A percentile compares a stretch with the other conserved stretches of the same genome.
These are phyloP conservation scores for Boletellus sp. DNA, from an alignment of 768 basidiomycete species.

Conservation along the genomic window DNA sequence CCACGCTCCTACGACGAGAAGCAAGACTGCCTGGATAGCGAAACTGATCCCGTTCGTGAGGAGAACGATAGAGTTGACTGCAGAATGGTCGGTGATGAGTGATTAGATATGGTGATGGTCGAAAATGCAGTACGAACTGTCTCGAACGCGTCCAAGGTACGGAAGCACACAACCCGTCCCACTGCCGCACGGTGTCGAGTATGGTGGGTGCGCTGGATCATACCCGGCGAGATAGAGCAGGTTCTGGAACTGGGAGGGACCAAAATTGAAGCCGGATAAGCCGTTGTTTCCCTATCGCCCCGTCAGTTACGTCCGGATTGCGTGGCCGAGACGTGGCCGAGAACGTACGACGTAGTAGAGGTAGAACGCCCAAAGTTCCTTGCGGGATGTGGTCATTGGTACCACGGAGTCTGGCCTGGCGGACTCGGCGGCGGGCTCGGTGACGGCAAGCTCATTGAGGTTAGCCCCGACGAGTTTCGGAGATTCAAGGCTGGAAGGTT, in stretches of 20 bases:
- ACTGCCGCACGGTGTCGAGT: constrained; percentile 45
- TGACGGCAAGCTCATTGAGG: not conserved
- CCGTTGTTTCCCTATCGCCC: constrained; percentile 58
- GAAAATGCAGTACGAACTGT: constrained; percentile 41
- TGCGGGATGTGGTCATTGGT: constrained; percentile 38
- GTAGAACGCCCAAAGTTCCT: constrained; percentile 59
- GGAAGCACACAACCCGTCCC: constrained; percentile 59
- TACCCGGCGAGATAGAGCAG: constrained; percentile 70
- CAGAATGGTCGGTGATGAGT: not conserved
- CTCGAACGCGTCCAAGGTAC: constrained; percentile 57
- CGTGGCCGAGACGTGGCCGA: not conserved
- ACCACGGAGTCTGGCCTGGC: not conserved
- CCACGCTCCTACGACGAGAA: constrained; percentile 71
- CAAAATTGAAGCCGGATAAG: constrained; percentile 65
- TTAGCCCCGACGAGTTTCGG: not conserved
- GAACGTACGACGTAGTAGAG: constrained; percentile 47
- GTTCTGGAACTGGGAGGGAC: constrained; percentile 74
- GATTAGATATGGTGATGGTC: too few relatives aligned
- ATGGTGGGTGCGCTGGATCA: constrained; percentile 58
- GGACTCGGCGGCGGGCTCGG: not conserved
- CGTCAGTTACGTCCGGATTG: not conserved
- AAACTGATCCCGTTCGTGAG: constrained; percentile 79
- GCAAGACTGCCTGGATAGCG: constrained; percentile 65
- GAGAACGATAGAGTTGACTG: constrained; percentile 75
- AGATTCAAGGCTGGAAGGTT: not conserved